Evolutionary conservation across 2,329 filamentous ascomycete species (phyloP).

Genomic region (Colletotrichum truncatum): DNA sequence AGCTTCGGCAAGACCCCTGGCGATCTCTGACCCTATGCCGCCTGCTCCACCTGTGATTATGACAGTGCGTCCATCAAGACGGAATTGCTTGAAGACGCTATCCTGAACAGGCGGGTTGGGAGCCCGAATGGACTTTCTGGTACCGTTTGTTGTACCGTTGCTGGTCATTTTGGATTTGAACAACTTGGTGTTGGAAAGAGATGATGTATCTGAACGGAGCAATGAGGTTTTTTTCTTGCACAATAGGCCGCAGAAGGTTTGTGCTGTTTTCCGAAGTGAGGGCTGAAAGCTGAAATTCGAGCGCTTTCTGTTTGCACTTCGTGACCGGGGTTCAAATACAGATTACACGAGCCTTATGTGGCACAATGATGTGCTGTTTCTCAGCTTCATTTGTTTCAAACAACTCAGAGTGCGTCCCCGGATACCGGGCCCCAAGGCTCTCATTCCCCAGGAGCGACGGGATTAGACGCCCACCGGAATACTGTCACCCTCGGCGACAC

Average conservation of each 20-base stretch:
- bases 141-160: background rate
- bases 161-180: background rate
- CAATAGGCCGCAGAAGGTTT: too few species aligned
- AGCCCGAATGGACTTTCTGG: slow-evolving; percentile 16
- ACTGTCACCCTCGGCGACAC: background rate
- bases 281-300: background rate
- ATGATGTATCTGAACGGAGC: too few species aligned
- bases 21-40: slow-evolving; percentile 16
- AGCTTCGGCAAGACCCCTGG: slow-evolving; percentile 16
- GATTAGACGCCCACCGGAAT: background rate
- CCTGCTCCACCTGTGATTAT: slow-evolving; percentile 18
- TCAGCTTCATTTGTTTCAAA: background rate
- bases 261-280: background rate
- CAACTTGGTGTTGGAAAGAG: background rate
- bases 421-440: background rate
- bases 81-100: slow-evolving; percentile 24
- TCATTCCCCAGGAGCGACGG: background rate
- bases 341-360: background rate
- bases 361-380: background rate
- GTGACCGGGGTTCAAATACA: background rate
- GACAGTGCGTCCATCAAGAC: slow-evolving; percentile 22
- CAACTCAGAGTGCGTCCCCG: background rate
- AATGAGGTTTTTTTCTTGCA: too few species aligned
- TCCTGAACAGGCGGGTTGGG: slow-evolving; percentile 3
- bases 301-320: background rate